Conservation (phyloP, 2,329 filamentous ascomycete species). For the Polychaeton citri region DNA sequence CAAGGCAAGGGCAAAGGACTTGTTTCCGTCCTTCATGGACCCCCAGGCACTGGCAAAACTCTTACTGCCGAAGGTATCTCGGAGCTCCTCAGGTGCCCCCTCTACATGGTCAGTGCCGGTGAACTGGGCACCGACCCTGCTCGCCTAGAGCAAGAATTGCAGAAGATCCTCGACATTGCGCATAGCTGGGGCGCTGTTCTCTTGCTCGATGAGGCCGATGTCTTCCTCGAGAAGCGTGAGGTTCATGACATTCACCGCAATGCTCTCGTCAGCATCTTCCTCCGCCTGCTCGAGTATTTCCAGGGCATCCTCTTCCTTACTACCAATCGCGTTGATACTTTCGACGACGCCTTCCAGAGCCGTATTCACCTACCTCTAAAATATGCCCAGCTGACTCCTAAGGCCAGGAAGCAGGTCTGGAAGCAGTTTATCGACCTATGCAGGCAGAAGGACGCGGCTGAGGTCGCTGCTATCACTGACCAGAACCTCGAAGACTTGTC, state of each 20-base stretch:
- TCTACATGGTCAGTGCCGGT: conserved; percentile 73
- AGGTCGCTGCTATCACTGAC: conserved; percentile 49
- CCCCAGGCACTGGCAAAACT: conserved; percentile 79
- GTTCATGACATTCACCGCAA: conserved; percentile 77
- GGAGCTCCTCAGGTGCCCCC: conserved; percentile 64
- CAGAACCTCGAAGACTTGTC: conserved; percentile 55
- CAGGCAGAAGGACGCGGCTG: conserved; percentile 47
- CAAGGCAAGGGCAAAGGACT: conserved; percentile 75
- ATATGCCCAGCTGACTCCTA: conserved; percentile 60
- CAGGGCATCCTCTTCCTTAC: conserved; percentile 83
- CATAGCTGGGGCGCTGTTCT: conserved; percentile 78
- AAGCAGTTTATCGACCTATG: conserved; percentile 70
- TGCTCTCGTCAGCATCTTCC: conserved; percentile 73
- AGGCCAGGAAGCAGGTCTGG: conserved; percentile 69
- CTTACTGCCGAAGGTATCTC: conserved; percentile 78
- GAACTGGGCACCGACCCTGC: conserved; percentile 69
- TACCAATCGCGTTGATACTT: conserved; percentile 76
- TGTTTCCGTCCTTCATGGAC: conserved; percentile 69
- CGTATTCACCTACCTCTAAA: conserved; percentile 75
- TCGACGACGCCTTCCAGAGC: conserved; percentile 82
- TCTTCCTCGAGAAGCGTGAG: conserved; percentile 71
- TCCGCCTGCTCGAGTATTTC: conserved; percentile 80
- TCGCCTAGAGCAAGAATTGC: conserved; percentile 60
- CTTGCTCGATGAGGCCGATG: conserved; percentile 73
- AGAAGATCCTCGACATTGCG: conserved; percentile 74